These are phyloP conservation scores for Globisporangium uncinulatum DNA, from an alignment of 352 stramenopile genomes.

Conservation along the genomic window DNA sequence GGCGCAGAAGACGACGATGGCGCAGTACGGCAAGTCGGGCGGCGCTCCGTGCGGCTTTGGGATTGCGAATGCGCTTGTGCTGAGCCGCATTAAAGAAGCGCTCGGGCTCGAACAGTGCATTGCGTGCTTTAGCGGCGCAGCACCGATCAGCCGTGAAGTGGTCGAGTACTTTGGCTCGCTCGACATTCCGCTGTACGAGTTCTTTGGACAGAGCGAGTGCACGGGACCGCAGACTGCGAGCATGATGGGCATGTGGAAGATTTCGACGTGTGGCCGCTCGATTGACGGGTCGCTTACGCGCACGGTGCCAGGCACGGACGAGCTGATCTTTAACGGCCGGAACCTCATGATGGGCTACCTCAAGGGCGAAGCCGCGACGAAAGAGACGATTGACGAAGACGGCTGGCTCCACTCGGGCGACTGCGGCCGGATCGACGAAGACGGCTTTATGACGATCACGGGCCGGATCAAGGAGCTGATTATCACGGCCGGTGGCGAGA, in stretches of 20 bases:
- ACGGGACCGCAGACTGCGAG: conserved; percentile 80
- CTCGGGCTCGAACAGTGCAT: conserved; percentile 89
- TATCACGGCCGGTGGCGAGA: conserved; percentile 94
- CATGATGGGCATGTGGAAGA: conserved; percentile 85
- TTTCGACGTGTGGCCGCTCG: conserved; percentile 71
- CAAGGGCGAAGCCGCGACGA: conserved; percentile 71
- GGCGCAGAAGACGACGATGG: conserved; percentile 64
- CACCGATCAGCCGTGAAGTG: conserved; percentile 91
- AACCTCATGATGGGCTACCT: conserved; percentile 91
- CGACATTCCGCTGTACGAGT: conserved; percentile 92
- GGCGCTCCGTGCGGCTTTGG: conserved; percentile 86
- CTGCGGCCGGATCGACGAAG: conserved; percentile 84
- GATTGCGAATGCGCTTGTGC: conserved; percentile 83
- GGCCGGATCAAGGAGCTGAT: conserved; percentile 96
- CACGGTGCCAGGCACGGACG: conserved; percentile 50
- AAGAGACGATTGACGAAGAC: conserved; percentile 88
- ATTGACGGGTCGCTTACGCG: conserved; percentile 70
- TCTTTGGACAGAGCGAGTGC: conserved; percentile 91
- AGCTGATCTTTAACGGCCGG: conserved; percentile 76
- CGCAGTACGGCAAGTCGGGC: conserved; percentile 83
- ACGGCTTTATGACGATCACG: conserved; percentile 94
- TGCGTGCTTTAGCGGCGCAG: conserved; percentile 72
- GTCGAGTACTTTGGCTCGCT: conserved; percentile 94
- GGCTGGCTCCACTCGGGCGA: conserved; percentile 94
- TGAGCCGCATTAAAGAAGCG: conserved; percentile 84